phyloP scores from a whole-genome alignment of 352 stramenopile species.

The Globisporangium abappressorium region DNA sequence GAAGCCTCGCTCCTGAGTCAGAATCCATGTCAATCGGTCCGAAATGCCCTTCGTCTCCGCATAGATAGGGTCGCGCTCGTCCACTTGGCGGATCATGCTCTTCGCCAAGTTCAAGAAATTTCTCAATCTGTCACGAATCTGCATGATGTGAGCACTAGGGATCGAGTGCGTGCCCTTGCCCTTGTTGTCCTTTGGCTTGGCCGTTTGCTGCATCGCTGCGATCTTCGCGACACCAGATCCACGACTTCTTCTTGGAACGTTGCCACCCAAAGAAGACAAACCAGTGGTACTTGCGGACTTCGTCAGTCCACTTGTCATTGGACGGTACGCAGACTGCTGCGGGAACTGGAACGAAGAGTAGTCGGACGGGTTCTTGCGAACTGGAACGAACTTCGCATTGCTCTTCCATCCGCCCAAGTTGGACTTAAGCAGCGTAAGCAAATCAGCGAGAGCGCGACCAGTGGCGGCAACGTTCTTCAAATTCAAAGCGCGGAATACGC shows the following conservation, averaged over 20 bases:
- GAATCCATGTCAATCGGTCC: conserved; percentile 95
- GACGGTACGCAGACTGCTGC: conserved; percentile 47
- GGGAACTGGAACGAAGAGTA: conserved; percentile 86
- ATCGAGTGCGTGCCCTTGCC: conserved; percentile 74
- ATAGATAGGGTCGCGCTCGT: conserved; percentile 77
- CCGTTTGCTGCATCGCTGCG: conserved; percentile 71
- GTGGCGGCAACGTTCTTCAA: conserved; percentile 65
- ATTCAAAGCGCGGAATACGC: conserved; percentile 78
- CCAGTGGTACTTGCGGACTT: conserved; percentile 89
- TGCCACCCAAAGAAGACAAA: conserved; percentile 68
- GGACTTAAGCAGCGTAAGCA: conserved; percentile 64
- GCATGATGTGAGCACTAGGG: conserved; percentile 75
- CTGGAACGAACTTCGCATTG: conserved; percentile 77
- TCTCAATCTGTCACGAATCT: conserved; percentile 94
- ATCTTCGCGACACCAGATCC: conserved; percentile 81
- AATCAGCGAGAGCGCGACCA: conserved; percentile 61
- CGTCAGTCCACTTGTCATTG: conserved; percentile 50
- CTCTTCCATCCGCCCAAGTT: conserved; percentile 75
- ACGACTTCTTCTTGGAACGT: conserved; percentile 72
- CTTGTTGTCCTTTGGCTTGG: conserved; percentile 54
- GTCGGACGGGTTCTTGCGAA: conserved; percentile 79
- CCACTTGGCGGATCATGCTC: conserved; percentile 67
- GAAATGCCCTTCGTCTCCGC: conserved; percentile 90
- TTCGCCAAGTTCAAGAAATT: conserved; percentile 93
- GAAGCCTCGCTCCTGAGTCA: conserved; percentile 97